Evolutionary conservation across 805 yeast genomes (phyloP).

Genomic region (Candida nanaspora): DNA sequence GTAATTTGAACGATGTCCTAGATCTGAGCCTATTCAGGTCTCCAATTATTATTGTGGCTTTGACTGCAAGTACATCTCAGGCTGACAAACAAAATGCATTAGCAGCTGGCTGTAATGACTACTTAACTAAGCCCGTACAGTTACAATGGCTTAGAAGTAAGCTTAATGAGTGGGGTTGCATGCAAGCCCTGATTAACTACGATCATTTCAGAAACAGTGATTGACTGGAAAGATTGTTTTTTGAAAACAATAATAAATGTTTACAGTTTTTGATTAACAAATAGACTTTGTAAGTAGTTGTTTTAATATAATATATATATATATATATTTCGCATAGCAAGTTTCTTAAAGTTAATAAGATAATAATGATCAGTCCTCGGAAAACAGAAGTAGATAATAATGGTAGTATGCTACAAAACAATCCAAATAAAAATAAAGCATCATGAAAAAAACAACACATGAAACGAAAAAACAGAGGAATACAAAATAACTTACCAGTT

Average conservation of each 20-base stretch:
- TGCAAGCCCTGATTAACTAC: slow-evolving; percentile 95
- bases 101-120: slow-evolving; percentile 97
- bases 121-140: slow-evolving; percentile 91
- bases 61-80: slow-evolving; percentile 85
- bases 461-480: background rate
- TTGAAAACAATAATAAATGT: too few species aligned
- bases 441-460: background rate
- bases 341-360: too few species aligned
- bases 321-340: too few species aligned
- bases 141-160: slow-evolving; percentile 90
- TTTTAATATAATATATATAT: too few species aligned
- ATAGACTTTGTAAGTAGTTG: too few species aligned
- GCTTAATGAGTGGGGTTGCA: slow-evolving; percentile 97
- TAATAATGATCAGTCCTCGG: too few species aligned
- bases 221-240: background rate
- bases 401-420: too few species aligned
- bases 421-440: background rate
- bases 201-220: slow-evolving; percentile 73
- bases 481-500: slow-evolving; percentile 52
- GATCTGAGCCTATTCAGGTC: slow-evolving; percentile 65
- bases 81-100: slow-evolving; percentile 86
- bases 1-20: slow-evolving; percentile 41
- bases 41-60: slow-evolving; percentile 96
- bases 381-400: too few species aligned
- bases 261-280: too few species aligned